Base-by-base conservation (phyloP, 1,284 basidiomycete species). In the Xerocomus alliaceus region DNA sequence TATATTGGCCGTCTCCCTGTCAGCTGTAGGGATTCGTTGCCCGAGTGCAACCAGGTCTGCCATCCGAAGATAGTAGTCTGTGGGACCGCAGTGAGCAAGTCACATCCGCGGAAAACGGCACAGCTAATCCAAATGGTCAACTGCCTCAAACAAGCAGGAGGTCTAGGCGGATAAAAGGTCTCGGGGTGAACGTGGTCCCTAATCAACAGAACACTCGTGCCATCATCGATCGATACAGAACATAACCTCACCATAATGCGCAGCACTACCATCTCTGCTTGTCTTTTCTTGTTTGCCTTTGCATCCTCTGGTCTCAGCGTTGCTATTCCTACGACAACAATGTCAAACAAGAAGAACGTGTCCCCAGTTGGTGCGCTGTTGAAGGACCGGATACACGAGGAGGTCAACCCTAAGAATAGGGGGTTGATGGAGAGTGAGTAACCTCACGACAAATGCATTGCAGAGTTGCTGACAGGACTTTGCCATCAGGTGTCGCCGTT, bases 361-460 rank as follows among this genome's bases (percentile, higher is more conserved):
- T 12, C 55, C 11, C 53, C 49, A 5, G 37, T 13, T 22, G 69
- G 65, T 2, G 60, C 65, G 37, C 29, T 70, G 49, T 61, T 53
- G 31, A 73, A 66, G 63, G 52, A 64, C 49, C 68, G 65, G 31
- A 58, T 73, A 50, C 70, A 71, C 44, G 47, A 73, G 41, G 59
- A 58, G 41, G 60, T 68, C 39, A 52, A 58, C 41, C 68, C 66
- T 5, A 60, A 62, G 46, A 29, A 48, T 15, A 45, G 56, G 42
- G 32, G 34, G 37, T 26, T 32, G 17, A 24, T 9, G 11, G 26
- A 26, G 15, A 44, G 50, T 68, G 35, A 60, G 67, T 60, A 10
- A 22, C 28, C 24, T 41, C 15, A 37, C 24, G n/a, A 34, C 29
- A 39, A 24, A 53, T 28, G 44, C 34, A n/a, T n/a, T 29, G 37